Base-by-base conservation (phyloP, 129 eudicot genomes). In the Erigeron canadensis region DNA sequence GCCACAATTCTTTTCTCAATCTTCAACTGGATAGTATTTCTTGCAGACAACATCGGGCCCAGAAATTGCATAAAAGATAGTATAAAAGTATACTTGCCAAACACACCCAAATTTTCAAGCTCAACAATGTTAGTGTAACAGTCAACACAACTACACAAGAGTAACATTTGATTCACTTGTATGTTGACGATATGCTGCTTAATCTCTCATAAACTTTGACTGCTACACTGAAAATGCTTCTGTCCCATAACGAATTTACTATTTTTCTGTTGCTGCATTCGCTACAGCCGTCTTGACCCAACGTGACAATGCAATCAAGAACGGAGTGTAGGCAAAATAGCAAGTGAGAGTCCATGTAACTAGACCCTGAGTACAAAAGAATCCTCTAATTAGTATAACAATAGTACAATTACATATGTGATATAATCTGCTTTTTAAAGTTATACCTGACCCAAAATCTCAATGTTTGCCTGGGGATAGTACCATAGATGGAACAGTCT, bases 301-400 rank as follows among this genome's bases (percentile, higher is more conserved):
- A 4, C 95, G 91, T 4, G 97, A 80, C 63, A 87, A 74, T 51
- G 87, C 81, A 65, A 80, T 86, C 88, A 91, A 76, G 87, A 91
- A 91, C 0, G 84, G 89, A 13, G 89, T 84, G 75, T 91, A 91
- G 42, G 80, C 95, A 58, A 91, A 88, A 71, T 91, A 91, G 79
- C 97, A 91, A 68, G 88, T 78, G 40, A 91, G 69, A 38, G 97
- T 91, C 97, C 97, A 91, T 41, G 73, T 87, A n/a, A 91, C 86
- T 10, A 86, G 42, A 16, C 97, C 97, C 95, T 90, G 84, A 21
- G 75, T 40, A 11, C 1, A 60, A 15, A 60, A 60, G 13, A 79
- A n/a, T 59, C 9, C 18, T n/a, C n/a, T n/a, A n/a, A n/a, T 73
- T n/a, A 44, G 17, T 1, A 28, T 2, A 28, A 28, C 34, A 23